phyloP scores from a whole-genome alignment of 805 yeast genomes.

The Brettanomyces custersianus region DNA sequence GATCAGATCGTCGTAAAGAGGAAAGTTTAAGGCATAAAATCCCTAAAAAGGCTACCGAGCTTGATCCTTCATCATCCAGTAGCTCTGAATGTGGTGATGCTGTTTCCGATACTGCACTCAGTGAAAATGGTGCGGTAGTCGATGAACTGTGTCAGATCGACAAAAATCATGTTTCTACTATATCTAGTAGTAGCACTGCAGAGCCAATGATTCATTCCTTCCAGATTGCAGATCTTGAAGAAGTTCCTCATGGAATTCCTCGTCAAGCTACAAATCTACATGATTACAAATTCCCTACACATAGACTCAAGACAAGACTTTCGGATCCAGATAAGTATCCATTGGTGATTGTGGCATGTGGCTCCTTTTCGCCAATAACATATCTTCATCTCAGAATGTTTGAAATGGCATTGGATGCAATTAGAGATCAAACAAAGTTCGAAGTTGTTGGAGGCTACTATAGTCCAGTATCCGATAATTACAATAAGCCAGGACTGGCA shows the following conservation, averaged over 20 bases:
- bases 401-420: conserved; percentile 95
- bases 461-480: conserved; percentile 90
- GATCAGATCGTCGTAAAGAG: neutral
- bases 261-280: conserved; percentile 72
- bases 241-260: conserved; percentile 89
- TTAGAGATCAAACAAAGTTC: conserved; percentile 82
- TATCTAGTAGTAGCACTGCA: conserved; percentile 7
- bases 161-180: neutral
- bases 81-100: conserved; percentile 12
- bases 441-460: conserved; percentile 96
- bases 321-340: conserved; percentile 76
- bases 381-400: conserved; percentile 94
- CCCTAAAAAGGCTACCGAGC: conserved; percentile 43
- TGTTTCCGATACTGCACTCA: conserved; percentile 4
- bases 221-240: conserved; percentile 90
- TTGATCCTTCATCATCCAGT: conserved; percentile 42
- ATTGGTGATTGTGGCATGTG: conserved; percentile 92
- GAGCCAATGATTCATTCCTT: conserved; percentile 38
- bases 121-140: neutral
- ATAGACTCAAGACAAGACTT: conserved; percentile 64
- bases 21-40: conserved; percentile 18
- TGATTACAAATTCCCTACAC: conserved; percentile 78
- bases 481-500: conserved; percentile 89
- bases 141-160: neutral
- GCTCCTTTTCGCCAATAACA: conserved; percentile 93